Evolutionary conservation across 1,284 basidiomycete species (phyloP).

Genomic region (Exobasidium cylindrosporum): DNA sequence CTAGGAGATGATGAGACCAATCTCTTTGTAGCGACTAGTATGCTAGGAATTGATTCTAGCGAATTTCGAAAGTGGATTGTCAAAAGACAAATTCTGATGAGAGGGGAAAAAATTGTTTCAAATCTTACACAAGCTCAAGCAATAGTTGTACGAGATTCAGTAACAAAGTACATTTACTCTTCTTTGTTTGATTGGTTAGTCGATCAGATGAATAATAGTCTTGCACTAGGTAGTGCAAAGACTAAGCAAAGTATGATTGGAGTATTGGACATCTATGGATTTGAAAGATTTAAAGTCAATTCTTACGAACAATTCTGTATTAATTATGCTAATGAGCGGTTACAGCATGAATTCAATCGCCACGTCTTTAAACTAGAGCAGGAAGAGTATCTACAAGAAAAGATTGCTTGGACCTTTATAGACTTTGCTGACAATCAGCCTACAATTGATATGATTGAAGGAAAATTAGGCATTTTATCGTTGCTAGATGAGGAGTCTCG

Average conservation of each 20-base stretch:
- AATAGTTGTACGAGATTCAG: slow-evolving; percentile 90
- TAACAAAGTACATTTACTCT: slow-evolving; percentile 97
- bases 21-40: slow-evolving; percentile 75
- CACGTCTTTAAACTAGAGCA: slow-evolving; percentile 74
- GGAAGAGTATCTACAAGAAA: slow-evolving; percentile 96
- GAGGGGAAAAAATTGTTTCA: slow-evolving; percentile 92
- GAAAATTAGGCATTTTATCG: slow-evolving; percentile 89
- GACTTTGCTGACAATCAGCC: slow-evolving; percentile 98
- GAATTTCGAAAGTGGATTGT: slow-evolving; percentile 99
- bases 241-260: slow-evolving; percentile 97
- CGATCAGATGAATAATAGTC: slow-evolving; percentile 89
- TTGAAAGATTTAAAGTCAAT: slow-evolving; percentile 61
- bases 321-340: slow-evolving; percentile 98
- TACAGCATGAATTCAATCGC: slow-evolving; percentile 75
- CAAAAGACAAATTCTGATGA: slow-evolving; percentile 93
- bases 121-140: slow-evolving; percentile 82
- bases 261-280: slow-evolving; percentile 74
- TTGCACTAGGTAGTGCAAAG: slow-evolving; percentile 81
- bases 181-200: slow-evolving; percentile 99
- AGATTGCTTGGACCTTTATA: slow-evolving; percentile 99
- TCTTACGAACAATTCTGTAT: slow-evolving; percentile 99
- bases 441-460: slow-evolving; percentile 97
- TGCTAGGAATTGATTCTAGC: slow-evolving; percentile 82
- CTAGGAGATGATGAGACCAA: slow-evolving; percentile 82
- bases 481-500: slow-evolving; percentile 97